These are phyloP conservation scores for Nothophoma quercina DNA, from an alignment of 2,329 filamentous ascomycete genomes.

Conservation along the genomic window DNA sequence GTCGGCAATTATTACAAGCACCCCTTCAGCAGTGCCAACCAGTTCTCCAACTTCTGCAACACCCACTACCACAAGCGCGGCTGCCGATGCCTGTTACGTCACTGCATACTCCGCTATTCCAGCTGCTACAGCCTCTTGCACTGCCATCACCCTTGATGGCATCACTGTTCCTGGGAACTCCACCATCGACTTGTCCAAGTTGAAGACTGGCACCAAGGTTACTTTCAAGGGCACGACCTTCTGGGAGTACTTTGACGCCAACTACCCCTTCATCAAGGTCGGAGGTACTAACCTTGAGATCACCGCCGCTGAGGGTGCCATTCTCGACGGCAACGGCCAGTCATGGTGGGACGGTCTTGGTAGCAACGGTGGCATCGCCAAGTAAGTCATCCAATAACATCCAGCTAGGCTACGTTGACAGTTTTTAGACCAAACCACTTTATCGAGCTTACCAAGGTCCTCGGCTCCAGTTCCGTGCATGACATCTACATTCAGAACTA, in stretches of 20 bases:
- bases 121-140: slow-evolving; percentile 52
- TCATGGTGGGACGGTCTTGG: slow-evolving; percentile 60
- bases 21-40: not conserved
- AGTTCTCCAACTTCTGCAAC: not conserved
- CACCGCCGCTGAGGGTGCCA: slow-evolving; percentile 63
- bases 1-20: not conserved
- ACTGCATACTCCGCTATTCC: slow-evolving; percentile 26
- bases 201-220: slow-evolving; percentile 62
- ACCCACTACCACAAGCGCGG: not conserved
- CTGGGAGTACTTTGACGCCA: slow-evolving; percentile 12
- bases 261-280: slow-evolving; percentile 67
- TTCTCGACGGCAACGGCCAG: slow-evolving; percentile 57
- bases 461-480: slow-evolving; percentile 62
- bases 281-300: slow-evolving; percentile 67
- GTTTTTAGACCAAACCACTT: slow-evolving; percentile 7
- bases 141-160: slow-evolving; percentile 61
- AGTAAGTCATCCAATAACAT: slow-evolving; percentile 21
- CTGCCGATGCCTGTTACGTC: slow-evolving; percentile 27
- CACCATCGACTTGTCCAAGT: slow-evolving; percentile 66
- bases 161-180: slow-evolving; percentile 65
- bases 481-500: slow-evolving; percentile 62
- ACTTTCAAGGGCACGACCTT: slow-evolving; percentile 70
- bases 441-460: slow-evolving; percentile 56
- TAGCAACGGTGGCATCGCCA: slow-evolving; percentile 55
- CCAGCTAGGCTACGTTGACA: slow-evolving; percentile 7